A percentile compares a stretch with the other conserved stretches of the same genome.
These are phyloP conservation scores for Chrysosphaeria jannelii DNA, from an alignment of 2,329 filamentous ascomycete species.

Conservation along the genomic window DNA sequence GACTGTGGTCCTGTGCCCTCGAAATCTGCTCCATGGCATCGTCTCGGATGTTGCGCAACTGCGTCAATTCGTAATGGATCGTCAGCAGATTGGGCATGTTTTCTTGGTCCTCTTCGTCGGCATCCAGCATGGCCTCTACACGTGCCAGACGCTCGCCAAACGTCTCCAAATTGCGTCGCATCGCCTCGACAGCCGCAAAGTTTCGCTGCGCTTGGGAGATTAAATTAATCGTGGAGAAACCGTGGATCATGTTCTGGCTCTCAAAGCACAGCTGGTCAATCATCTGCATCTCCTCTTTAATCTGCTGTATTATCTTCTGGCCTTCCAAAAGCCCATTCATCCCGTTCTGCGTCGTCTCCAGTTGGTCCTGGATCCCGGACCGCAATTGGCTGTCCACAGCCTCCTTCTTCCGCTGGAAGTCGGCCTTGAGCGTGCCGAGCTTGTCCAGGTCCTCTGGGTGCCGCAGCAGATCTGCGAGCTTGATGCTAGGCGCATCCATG, in stretches of 20 bases:
- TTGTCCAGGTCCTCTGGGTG: constrained; percentile 96
- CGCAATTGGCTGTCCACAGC: constrained; percentile 77
- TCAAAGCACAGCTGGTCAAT: constrained; percentile 95
- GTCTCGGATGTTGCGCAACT: constrained; percentile 77
- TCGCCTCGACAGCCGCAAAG: constrained; percentile 76
- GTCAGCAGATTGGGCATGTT: constrained; percentile 76
- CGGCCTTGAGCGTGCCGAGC: constrained; percentile 62
- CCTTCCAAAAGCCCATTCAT: constrained; percentile 73
- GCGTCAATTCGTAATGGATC: constrained; percentile 75
- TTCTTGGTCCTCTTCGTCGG: constrained; percentile 64
- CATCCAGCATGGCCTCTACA: constrained; percentile 48
- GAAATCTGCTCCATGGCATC: constrained; percentile 92
- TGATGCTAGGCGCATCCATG: constrained; percentile 41
- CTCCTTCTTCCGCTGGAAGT: constrained; percentile 82
- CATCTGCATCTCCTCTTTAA: constrained; percentile 96
- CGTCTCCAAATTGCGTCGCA: constrained; percentile 69
- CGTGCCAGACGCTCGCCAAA: constrained; percentile 51
- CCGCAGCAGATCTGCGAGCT: constrained; percentile 75
- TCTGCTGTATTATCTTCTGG: constrained; percentile 69
- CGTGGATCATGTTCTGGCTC: constrained; percentile 87
- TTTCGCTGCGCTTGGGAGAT: constrained; percentile 89
- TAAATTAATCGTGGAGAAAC: constrained; percentile 78
- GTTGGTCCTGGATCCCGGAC: constrained; percentile 63
- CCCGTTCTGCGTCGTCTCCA: constrained; percentile 78
- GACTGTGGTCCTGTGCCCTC: constrained; percentile 36